Conservation (phyloP, 78 protist genomes). For the Dictyostelium purpureum region DNA sequence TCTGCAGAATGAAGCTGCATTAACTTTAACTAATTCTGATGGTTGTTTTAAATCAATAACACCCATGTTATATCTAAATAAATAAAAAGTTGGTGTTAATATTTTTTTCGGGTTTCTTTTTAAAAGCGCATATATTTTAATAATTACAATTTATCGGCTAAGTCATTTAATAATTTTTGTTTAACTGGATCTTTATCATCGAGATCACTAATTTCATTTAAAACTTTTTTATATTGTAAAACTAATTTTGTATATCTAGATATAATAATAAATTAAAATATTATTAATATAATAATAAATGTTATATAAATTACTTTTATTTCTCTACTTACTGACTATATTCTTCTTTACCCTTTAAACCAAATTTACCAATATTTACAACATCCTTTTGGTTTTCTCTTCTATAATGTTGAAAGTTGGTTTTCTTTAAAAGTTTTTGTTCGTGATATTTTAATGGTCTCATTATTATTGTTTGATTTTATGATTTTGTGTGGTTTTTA, state of each 20-base stretch:
- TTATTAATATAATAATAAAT: not conserved
- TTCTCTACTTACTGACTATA: conserved; percentile 3
- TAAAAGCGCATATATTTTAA: too few species aligned
- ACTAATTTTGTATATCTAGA: conserved; percentile 44
- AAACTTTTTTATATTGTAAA: conserved; percentile 8
- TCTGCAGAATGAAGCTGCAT: conserved; percentile 49
- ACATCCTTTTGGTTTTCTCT: conserved; percentile 57
- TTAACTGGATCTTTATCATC: conserved; percentile 66
- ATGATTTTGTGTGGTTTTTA: too few species aligned
- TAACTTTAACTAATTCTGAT: conserved; percentile 5
- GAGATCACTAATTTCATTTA: not conserved
- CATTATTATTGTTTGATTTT: too few species aligned
- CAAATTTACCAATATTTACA: conserved; percentile 22
- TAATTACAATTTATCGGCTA: conserved; percentile 44
- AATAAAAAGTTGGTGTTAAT: too few species aligned
- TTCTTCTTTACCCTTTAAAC: conserved; percentile 61
- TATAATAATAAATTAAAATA: too few species aligned
- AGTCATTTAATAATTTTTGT: conserved; percentile 9
- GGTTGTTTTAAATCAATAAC: conserved; percentile 47
- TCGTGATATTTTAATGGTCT: conserved; percentile 53
- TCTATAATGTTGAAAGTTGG: conserved; percentile 43
- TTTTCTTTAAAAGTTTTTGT: conserved; percentile 49
- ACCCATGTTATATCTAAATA: conserved; percentile 78
- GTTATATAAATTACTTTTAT: not conserved
- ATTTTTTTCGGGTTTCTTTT: too few species aligned